Evolutionary conservation across 306 rosid genomes (phyloP), one percentile per base, ranked within the genome.

Genomic region (Ormosia semicastrata): DNA sequence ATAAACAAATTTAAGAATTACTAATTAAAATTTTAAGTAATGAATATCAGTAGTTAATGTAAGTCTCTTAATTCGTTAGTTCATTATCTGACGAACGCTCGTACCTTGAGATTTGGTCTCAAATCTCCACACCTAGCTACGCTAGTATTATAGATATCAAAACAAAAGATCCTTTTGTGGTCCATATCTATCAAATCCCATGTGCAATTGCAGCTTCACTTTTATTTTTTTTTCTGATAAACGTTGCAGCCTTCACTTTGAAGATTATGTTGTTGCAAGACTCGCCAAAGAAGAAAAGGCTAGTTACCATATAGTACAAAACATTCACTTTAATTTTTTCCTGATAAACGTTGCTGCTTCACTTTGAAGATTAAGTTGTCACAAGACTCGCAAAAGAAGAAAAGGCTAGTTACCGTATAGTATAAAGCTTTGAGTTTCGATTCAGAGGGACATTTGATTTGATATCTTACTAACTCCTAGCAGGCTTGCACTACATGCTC

Each of bases 381-480:
- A 46, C 63, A 59, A 59, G 59, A 46, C 73, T 24, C 1, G 24
- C 24, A 24, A 77, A 63, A 24, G 49, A 79, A 64, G 58, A 58
- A 36, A 43, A 65, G 44, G 39, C 15, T 57, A 41, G 14, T 77
- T 56, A 49, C 34, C 68, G 29, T 60, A 10, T 29, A 60, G 66
- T 86, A 67, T 62, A 43, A 37, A n/a, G 15, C 50, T 68, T 63
- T 58, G 78, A 82, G 63, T 68, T 73, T 58, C 9, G 29, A 75
- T 72, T 50, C 81, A 73, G 43, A 41, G 58, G 81, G 52, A 78
- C 73, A 58, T 78, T 62, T 86, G 86, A 82, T 82, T 78, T 79
- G 79, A 68, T 80, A 80, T 80, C 64, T 80, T 15, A 60, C 82
- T 59, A 84, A 59, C 82, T 80, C 77, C 5, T 63, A 64, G 12